Base-by-base conservation (phyloP, 257 asterid species). In the Nicotiana tabacum region DNA sequence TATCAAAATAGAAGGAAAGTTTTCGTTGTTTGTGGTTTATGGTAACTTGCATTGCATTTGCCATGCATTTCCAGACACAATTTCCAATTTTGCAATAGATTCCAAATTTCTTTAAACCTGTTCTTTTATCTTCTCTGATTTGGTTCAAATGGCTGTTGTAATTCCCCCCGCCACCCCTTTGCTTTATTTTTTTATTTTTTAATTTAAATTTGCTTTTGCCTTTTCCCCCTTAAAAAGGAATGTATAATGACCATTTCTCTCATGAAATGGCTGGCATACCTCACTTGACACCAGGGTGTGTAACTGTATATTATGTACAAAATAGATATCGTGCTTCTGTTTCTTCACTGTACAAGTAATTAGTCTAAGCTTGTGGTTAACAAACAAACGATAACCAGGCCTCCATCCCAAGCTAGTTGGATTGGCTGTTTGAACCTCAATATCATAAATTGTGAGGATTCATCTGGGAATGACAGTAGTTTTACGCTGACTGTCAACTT, bases 131-230 rank as follows among this genome's bases (percentile, higher is more conserved):
- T 58, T 61, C 43, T 61, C 35, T 79, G 17, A 30, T 39, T 18
- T 30, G 64, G 83, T 78, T 5, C 43, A 74, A 74, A 74, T 74
- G 80, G 29, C 11, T 72, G 43, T 74, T 48, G 80, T 74, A 74
- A 27, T 12, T 53, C 6, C n/a, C 78, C 37, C 6, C 51, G 51
- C 51, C 51, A 9, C 48, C 12, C 77, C 33, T 70, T 43, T 66
- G 21, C 16, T 69, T 39, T 69, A 6, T 46, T 24, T 48, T 48
- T 72, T 72, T 0, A 12, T 57, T 57, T 5, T 57, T 57, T 57
- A 74, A 24, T 74, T 74, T 7, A 24, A 1, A 24, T 74, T 46
- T 46, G 7, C 39, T 46, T 46, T 37, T 48, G 57, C 18, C 79
- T 74, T 27, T 69, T 3, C 6, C 12, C 43, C 24, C 43, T 46